Percentiles rank a stretch among this genome's conserved stretches.
phyloP scores from a whole-genome alignment of 345 rosid genomes.

The Dovyalis caffra region DNA sequence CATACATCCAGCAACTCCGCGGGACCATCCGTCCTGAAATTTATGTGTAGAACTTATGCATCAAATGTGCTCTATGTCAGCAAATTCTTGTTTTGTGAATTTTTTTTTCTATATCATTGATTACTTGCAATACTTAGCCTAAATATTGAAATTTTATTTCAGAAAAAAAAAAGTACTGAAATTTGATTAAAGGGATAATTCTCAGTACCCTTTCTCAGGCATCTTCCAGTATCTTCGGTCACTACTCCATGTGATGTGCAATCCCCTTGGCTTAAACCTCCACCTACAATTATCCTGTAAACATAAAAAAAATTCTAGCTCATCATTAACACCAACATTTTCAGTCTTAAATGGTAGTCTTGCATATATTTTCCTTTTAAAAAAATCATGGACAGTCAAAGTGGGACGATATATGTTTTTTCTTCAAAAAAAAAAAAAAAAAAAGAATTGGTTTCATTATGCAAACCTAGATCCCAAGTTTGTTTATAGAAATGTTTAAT shows the following conservation, averaged over 20 bases:
- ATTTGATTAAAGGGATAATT: not conserved
- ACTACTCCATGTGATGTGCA: not conserved
- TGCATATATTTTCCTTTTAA: too few relatives aligned
- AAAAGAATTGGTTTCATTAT: too few relatives aligned
- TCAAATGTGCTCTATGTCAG: not conserved
- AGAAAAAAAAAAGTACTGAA: too few relatives aligned
- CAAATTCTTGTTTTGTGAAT: not conserved
- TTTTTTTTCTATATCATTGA: not conserved
- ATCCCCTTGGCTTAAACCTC: not conserved
- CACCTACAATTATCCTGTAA: not conserved
- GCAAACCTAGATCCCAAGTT: not conserved
- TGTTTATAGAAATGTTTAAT: not conserved
- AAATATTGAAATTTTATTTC: too few relatives aligned
- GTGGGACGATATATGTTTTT: too few relatives aligned
- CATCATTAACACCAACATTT: not conserved
- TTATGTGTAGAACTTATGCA: not conserved
- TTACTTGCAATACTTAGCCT: too few relatives aligned
- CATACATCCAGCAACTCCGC: slow-evolving; percentile 46
- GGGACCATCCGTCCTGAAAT: not conserved
- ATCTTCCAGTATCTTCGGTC: not conserved
- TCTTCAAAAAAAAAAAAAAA: too few relatives aligned
- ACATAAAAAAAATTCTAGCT: not conserved
- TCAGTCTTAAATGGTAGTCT: not conserved
- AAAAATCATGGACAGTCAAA: not conserved
- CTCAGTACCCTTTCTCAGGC: not conserved